These are phyloP conservation scores for Fusarium lyarnte DNA, from an alignment of 2,329 filamentous ascomycete species.

Conservation along the genomic window DNA sequence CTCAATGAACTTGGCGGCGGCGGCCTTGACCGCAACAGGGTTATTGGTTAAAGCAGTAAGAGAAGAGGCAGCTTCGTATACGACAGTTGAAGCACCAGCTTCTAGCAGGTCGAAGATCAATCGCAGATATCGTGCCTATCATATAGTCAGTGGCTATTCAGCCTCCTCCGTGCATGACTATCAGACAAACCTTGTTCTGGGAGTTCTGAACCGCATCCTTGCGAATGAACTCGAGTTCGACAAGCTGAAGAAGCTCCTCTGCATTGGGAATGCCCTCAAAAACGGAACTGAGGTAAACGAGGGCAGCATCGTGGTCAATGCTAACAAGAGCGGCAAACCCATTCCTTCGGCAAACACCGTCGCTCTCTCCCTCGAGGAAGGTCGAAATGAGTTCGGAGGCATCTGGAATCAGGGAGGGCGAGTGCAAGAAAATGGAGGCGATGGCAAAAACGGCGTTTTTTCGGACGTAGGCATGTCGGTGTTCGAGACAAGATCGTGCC, in stretches of 20 bases:
- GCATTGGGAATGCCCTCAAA: constrained; percentile 95
- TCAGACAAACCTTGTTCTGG: constrained; percentile 82
- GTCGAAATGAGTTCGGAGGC: constrained; percentile 89
- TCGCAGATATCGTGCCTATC: constrained; percentile 84
- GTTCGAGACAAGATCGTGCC: constrained; percentile 89
- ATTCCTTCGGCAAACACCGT: constrained; percentile 97
- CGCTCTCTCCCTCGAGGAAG: constrained; percentile 90
- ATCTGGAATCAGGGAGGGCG: constrained; percentile 91
- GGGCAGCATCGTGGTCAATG: constrained; percentile 92
- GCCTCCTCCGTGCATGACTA: neutral
- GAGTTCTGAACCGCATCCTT: constrained; percentile 96
- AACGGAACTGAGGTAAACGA: constrained; percentile 86
- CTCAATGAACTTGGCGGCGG: constrained; percentile 95
- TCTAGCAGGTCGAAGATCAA: constrained; percentile 97
- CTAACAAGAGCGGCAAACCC: constrained; percentile 90
- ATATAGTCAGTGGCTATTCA: constrained; percentile 41
- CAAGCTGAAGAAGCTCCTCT: constrained; percentile 91
- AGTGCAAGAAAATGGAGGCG: constrained; percentile 90
- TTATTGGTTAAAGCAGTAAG: constrained; percentile 94
- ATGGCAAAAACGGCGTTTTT: constrained; percentile 98
- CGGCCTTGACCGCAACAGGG: constrained; percentile 96
- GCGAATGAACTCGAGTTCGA: constrained; percentile 95
- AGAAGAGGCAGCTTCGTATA: constrained; percentile 97
- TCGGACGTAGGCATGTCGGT: constrained; percentile 96
- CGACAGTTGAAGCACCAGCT: constrained; percentile 90